Base-by-base conservation (phyloP, 805 yeast species). In the Candida lessepsii region DNA sequence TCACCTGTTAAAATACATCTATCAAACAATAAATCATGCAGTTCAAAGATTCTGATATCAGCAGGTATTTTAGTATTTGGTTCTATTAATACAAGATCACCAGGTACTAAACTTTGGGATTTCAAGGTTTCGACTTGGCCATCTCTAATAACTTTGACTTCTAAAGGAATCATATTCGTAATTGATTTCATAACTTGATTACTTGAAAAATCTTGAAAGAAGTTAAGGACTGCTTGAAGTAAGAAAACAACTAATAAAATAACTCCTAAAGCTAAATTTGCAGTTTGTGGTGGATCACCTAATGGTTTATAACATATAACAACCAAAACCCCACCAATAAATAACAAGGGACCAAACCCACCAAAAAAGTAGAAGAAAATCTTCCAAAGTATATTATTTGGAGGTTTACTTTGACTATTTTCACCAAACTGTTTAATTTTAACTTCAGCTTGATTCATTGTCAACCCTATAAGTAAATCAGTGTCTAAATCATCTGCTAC, bases 1-100 rank as follows among this genome's bases (percentile, higher is more conserved):
- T 73, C 78, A 49, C 79, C 79, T 9, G 79, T 73, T 26, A 73
- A 59, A 11, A 72, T 61, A 11, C 77, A 61, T 43, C 73, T 59
- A 48, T 73, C 79, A 48, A 73, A 70, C 14, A 67, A 48, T 28
- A 73, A 59, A 29, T 69, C 67, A 16, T 57, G 53, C 18, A 71
- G 61, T 8, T 62, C 60, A 18, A 62, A 47, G 23, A 73, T 59
- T 52, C 78, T 59, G 35, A 71, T 54, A 51, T 73, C 79, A 13
- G 78, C 78, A 10, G 78, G 71, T 3, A 73, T 51, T 45, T 70
- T 71, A 26, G 61, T 56, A 17, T 76, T 75, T 15, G 63, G 56
- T 11, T 49, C 43, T 26, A 74, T 48, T 16, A 53, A 42, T 3
- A 73, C 56, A 14, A 73, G 35, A 48, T 73, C 78, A 29, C 78